Base-by-base conservation (phyloP, 495 filamentous ascomycete genomes). In the Aspergillus biplanus region DNA sequence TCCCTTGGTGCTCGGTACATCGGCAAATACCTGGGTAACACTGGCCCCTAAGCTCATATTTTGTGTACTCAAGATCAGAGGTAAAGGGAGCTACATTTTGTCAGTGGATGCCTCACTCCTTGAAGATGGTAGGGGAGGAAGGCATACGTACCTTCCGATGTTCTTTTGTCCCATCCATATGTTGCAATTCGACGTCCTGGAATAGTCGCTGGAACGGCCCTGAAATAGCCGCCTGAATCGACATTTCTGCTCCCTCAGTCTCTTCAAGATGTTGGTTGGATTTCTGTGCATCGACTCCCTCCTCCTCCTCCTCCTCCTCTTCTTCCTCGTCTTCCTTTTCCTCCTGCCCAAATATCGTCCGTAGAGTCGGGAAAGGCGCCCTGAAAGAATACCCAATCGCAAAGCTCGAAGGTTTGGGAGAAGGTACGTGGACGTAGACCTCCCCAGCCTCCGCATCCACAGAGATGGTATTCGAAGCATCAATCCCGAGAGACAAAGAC, bases 401-500 rank as follows among this genome's bases (percentile, higher is more conserved):
- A 62, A 73, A 74, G 11, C 67, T 62, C 32, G 61, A 58, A 33
- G 70, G 21, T 34, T 66, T 42, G 0, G 71, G 67, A 4, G 67
- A 56, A 33, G 75, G 76, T 12, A 78, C 49, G 34, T 70, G 64
- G 7, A 81, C 34, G 18, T 69, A 68, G 7, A 76, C 67, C 63
- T 76, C 71, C 6, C 58, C 69, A 9, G 66, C 65, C 3, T 74
- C 73, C 49, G 73, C 63, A 52, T 74, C 68, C 13, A 78, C 66
- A 1, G 67, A 64, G 21, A 82, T 70, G 34, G 71, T 70, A n/a
- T 72, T 55, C 0, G 73, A 67, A 33, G 80, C 80, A 67, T 85
- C 73, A 32, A 85, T 55, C 1, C 76, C 74, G 5, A 84, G 47
- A 1, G 69, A 71, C 33, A 84, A 59, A 5, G 73, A 63, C 44